Conservation (phyloP, 352 stramenopile species). For the Pythium vanterpoolii region DNA sequence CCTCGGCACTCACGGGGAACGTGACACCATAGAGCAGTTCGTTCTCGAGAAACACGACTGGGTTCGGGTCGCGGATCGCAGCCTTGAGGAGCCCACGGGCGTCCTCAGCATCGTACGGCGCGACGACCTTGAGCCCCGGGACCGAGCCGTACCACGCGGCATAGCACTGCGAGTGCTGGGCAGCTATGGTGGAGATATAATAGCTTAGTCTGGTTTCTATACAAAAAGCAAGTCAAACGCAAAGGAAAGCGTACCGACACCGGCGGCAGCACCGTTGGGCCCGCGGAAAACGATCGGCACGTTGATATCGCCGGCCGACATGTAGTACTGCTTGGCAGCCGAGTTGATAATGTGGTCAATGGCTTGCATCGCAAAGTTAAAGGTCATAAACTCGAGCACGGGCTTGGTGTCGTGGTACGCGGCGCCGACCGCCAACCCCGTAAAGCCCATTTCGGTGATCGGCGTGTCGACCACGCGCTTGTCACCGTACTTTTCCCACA, state of each 20-base stretch:
- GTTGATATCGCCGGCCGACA: constrained; percentile 97
- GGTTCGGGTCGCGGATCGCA: constrained; percentile 99
- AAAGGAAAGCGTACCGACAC: constrained; percentile 71
- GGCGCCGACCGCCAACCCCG: constrained; percentile 92
- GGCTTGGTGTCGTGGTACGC: constrained; percentile 97
- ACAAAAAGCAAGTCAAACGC: neutral
- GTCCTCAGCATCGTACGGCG: constrained; percentile 97
- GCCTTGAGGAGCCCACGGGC: constrained; percentile 98
- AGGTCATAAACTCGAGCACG: constrained; percentile 99
- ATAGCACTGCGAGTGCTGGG: constrained; percentile 99
- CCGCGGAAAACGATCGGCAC: constrained; percentile 99
- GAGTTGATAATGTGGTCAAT: constrained; percentile 99
- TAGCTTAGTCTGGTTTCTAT: neutral
- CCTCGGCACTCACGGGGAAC: constrained; percentile 98
- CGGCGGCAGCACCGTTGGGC: constrained; percentile 97
- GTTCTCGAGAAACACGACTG: constrained; percentile 98
- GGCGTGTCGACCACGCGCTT: constrained; percentile 99
- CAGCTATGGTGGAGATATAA: constrained; percentile 39
- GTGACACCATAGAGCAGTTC: constrained; percentile 98
- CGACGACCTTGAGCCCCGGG: constrained; percentile 98
- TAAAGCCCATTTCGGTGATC: constrained; percentile 98
- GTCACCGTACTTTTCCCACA: constrained; percentile 99
- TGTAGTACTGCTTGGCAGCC: constrained; percentile 99
- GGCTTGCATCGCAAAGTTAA: constrained; percentile 99
- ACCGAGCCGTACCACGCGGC: constrained; percentile 97